Percentiles rank a stretch among this genome's conserved stretches.
phyloP scores from a whole-genome alignment of 2,329 filamentous ascomycete genomes.

The Fusarium agapanthi region DNA sequence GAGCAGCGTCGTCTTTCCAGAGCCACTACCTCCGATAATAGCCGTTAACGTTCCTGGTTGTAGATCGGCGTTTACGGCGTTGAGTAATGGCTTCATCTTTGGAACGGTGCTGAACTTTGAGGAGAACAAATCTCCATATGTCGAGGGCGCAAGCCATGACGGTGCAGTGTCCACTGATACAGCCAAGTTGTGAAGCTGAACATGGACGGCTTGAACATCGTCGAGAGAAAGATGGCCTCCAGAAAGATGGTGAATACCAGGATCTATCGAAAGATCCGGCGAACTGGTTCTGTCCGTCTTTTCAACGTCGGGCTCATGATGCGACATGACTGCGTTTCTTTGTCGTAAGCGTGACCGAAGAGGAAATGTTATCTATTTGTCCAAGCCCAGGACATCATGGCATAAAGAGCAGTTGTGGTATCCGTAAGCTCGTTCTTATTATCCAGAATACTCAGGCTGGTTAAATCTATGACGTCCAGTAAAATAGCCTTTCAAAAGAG shows the following conservation, averaged over 20 bases:
- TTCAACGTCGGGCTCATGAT: constrained; percentile 41
- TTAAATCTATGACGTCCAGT: constrained; percentile 26
- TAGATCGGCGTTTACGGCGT: constrained; percentile 71
- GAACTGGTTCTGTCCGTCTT: constrained; percentile 47
- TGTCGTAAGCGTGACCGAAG: not conserved
- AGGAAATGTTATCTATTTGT: constrained; percentile 16
- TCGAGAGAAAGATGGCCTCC: constrained; percentile 53
- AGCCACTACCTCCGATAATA: constrained; percentile 78
- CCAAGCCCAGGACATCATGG: constrained; percentile 27
- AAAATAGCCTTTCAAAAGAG: not conserved
- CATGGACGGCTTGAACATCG: constrained; percentile 64
- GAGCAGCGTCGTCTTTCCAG: constrained; percentile 76
- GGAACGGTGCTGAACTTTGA: constrained; percentile 49
- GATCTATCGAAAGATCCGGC: constrained; percentile 44
- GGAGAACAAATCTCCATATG: constrained; percentile 54
- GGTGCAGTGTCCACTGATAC: constrained; percentile 68
- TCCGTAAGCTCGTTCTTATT: not conserved
- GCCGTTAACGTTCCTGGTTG: constrained; percentile 74
- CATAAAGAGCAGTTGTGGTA: too few species aligned
- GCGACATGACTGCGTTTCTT: constrained; percentile 16
- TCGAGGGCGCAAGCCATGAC: constrained; percentile 58
- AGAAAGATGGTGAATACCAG: constrained; percentile 32
- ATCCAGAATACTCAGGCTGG: not conserved
- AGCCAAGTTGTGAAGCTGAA: constrained; percentile 62
- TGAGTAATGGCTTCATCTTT: constrained; percentile 63